Evolutionary conservation across 768 basidiomycete species (phyloP).

Genomic region (Postia placenta): DNA sequence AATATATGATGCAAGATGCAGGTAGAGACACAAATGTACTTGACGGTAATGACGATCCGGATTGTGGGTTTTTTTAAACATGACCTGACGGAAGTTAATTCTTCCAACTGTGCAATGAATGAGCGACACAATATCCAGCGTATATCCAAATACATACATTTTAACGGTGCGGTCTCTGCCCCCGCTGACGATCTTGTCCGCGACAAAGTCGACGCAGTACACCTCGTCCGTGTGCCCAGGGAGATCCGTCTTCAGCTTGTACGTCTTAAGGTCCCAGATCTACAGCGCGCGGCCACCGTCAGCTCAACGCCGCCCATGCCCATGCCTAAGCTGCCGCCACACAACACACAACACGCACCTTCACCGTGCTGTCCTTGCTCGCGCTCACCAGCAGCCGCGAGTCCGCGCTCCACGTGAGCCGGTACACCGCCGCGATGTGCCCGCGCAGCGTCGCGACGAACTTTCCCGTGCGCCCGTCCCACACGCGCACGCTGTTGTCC

Average conservation of each 20-base stretch:
- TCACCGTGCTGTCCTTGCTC: conserved; percentile 93
- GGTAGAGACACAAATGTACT: too few relatives aligned
- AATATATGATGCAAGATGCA: too few relatives aligned
- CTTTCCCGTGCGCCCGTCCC: conserved; percentile 82
- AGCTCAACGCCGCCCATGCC: too few relatives aligned
- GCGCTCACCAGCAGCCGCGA: conserved; percentile 88
- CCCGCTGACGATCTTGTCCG: conserved; percentile 98
- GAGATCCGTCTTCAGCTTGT: conserved; percentile 90
- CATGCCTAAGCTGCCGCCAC: background rate
- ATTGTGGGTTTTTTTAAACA: background rate
- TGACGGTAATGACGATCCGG: too few relatives aligned
- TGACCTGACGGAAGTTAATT: background rate
- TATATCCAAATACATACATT: conserved; percentile 56
- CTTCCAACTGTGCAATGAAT: conserved; percentile 1
- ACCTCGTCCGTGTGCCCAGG: conserved; percentile 98
- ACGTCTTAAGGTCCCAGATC: conserved; percentile 97
- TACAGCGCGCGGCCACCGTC: conserved; percentile 27
- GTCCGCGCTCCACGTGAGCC: conserved; percentile 94
- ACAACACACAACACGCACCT: conserved; percentile 45
- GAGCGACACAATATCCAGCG: background rate
- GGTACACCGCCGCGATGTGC: conserved; percentile 91
- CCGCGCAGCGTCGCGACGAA: conserved; percentile 89
- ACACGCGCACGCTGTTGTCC: conserved; percentile 86
- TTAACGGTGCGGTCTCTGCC: conserved; percentile 88
- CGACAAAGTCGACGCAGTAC: conserved; percentile 98